Evolutionary conservation across 78 protist species (phyloP).

Genomic region (Dictyostelium brefeldianum): DNA sequence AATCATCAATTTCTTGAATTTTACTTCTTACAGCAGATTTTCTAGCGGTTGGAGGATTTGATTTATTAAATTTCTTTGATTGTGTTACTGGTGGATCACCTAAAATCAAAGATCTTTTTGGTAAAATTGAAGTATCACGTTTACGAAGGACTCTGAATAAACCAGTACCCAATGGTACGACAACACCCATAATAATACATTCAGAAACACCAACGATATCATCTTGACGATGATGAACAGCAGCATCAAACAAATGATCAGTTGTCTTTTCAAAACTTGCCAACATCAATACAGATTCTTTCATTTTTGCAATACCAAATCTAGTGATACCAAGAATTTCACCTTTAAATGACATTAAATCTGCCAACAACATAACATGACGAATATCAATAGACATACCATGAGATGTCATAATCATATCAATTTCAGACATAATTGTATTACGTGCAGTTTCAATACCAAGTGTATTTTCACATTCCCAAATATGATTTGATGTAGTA

Average conservation of each 20-base stretch:
- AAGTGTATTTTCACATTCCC: conserved; percentile 85
- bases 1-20: no score
- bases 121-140: conserved; percentile 33
- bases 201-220: conserved; percentile 96
- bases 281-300: conserved; percentile 96
- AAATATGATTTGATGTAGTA: conserved; percentile 93
- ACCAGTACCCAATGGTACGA: conserved; percentile 98
- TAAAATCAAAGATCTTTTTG: conserved; percentile 39
- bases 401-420: conserved; percentile 91
- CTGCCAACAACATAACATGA: conserved; percentile 97
- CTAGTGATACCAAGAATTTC: conserved; percentile 99
- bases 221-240: conserved; percentile 83
- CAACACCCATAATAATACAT: conserved; percentile 98
- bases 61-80: no score
- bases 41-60: no score
- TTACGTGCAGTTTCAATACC: conserved; percentile 99
- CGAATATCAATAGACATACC: conserved; percentile 97
- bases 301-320: conserved; percentile 98
- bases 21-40: no score
- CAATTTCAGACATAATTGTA: conserved; percentile 95
- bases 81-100: no score
- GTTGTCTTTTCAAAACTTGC: conserved; percentile 98
- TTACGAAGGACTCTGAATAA: conserved; percentile 90
- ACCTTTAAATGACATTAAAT: conserved; percentile 97
- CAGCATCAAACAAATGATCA: conserved; percentile 99